A percentile compares a stretch with the other conserved stretches of the same genome.
Conservation (phyloP, 768 basidiomycete species). For the Goffeauzyma gilvescens region DNA sequence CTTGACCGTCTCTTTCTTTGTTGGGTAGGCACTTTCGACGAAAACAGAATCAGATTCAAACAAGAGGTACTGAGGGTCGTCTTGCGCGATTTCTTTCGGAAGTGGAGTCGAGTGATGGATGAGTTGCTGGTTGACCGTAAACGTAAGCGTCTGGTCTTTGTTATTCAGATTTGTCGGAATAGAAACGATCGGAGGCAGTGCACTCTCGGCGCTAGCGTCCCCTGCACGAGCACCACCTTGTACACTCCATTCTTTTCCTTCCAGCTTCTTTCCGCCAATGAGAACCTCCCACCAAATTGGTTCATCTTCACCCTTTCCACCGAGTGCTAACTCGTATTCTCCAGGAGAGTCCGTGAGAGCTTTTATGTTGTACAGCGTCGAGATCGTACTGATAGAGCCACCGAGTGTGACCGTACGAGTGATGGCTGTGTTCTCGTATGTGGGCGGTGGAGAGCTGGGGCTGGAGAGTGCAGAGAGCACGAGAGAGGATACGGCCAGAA, state of each 20-base stretch:
- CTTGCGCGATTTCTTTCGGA: constrained; percentile 54
- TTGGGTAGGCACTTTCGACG: constrained; percentile 65
- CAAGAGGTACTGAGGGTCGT: constrained; percentile 58
- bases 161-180: constrained; percentile 12
- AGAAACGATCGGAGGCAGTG: background rate
- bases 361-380: constrained; percentile 69
- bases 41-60: constrained; percentile 53
- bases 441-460: constrained; percentile 11
- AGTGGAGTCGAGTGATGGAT: constrained; percentile 60
- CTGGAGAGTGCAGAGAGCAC: constrained; percentile 7
- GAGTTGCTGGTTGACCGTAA: constrained; percentile 61
- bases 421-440: constrained; percentile 44
- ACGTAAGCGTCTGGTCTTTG: constrained; percentile 33
- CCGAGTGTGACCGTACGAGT: constrained; percentile 78
- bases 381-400: constrained; percentile 69
- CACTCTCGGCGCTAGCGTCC: constrained; percentile 5
- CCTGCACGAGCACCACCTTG: constrained; percentile 5
- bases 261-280: constrained; percentile 21
- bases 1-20: constrained; percentile 67
- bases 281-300: constrained; percentile 29
- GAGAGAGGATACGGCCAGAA: constrained; percentile 4
- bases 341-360: constrained; percentile 43
- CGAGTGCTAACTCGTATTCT: constrained; percentile 30
- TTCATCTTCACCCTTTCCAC: constrained; percentile 12
- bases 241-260: constrained; percentile 3